These are phyloP conservation scores for Acanthamoeba sp. DNA, from an alignment of 208 protist species.

Conservation along the genomic window DNA sequence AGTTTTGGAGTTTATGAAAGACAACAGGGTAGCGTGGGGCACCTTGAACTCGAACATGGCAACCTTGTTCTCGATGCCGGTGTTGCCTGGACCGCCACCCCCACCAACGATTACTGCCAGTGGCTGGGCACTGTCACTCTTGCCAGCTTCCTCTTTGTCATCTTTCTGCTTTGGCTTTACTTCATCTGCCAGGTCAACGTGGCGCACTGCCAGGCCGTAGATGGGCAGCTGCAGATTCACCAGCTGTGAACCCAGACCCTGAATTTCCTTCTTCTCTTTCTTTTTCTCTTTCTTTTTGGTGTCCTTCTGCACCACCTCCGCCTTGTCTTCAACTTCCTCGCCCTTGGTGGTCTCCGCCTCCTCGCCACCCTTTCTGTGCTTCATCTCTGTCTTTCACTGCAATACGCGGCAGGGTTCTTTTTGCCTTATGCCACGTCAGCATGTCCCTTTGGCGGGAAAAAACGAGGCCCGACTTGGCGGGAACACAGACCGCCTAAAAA, in stretches of 20 bases:
- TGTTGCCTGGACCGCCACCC: slow-evolving; percentile 36
- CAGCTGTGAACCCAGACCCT: not conserved
- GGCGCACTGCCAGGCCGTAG: slow-evolving; percentile 37
- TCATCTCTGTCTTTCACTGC: not conserved
- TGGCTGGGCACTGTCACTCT: not conserved
- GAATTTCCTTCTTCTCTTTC: slow-evolving; percentile 68
- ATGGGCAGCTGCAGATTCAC: slow-evolving; percentile 59
- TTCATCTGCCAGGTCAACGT: slow-evolving; percentile 22
- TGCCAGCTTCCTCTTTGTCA: not conserved
- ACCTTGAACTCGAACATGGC: slow-evolving; percentile 48
- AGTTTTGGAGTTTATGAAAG: not conserved
- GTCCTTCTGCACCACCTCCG: not conserved
- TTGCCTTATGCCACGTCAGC: not conserved
- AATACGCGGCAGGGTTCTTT: not conserved
- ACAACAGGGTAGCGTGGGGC: not conserved
- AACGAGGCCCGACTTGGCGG: not conserved
- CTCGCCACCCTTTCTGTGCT: slow-evolving; percentile 27
- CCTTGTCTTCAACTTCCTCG: not conserved
- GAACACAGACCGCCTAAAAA: not conserved
- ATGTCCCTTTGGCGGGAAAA: not conserved
- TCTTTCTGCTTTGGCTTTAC: not conserved
- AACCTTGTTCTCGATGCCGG: slow-evolving; percentile 68
- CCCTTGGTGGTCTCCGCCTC: not conserved
- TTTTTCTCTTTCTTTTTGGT: slow-evolving; percentile 9
- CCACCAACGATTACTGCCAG: slow-evolving; percentile 26